Evolutionary conservation across 2,329 filamentous ascomycete genomes (phyloP).

Genomic region (Ceratocystis papillata): DNA sequence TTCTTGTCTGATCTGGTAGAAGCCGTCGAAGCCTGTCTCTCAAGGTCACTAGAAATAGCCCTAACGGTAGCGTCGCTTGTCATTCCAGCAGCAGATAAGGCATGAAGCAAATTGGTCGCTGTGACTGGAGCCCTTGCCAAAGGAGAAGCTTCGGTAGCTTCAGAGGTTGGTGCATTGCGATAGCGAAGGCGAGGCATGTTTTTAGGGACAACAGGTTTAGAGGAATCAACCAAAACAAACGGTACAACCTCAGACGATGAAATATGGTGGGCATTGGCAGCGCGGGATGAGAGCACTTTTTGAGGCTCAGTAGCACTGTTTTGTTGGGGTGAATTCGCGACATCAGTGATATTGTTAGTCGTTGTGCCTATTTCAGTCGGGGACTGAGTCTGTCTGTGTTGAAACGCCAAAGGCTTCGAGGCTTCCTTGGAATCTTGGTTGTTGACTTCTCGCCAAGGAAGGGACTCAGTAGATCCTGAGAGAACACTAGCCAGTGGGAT

Average conservation of each 20-base stretch:
- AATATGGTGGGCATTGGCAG: constrained; percentile 45
- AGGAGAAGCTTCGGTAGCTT: not conserved
- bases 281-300: not conserved
- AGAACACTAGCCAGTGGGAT: not conserved
- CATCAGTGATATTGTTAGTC: not conserved
- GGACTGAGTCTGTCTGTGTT: not conserved
- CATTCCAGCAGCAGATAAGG: not conserved
- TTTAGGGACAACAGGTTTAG: constrained; percentile 17
- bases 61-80: not conserved
- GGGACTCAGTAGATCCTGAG: not conserved
- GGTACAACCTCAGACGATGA: constrained; percentile 25
- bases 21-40: constrained; percentile 11
- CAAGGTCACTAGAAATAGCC: constrained; percentile 6
- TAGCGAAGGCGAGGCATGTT: constrained; percentile 23
- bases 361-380: not conserved
- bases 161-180: constrained; percentile 6
- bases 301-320: not conserved
- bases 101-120: not conserved
- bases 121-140: not conserved
- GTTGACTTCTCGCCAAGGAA: not conserved
- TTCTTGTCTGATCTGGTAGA: constrained; percentile 15
- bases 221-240: constrained; percentile 21
- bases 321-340: not conserved
- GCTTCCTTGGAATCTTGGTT: not conserved
- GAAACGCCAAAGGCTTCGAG: not conserved